Conservation (phyloP, 192 early-diverging fungal species). For the Spinellus fusiger region DNA sequence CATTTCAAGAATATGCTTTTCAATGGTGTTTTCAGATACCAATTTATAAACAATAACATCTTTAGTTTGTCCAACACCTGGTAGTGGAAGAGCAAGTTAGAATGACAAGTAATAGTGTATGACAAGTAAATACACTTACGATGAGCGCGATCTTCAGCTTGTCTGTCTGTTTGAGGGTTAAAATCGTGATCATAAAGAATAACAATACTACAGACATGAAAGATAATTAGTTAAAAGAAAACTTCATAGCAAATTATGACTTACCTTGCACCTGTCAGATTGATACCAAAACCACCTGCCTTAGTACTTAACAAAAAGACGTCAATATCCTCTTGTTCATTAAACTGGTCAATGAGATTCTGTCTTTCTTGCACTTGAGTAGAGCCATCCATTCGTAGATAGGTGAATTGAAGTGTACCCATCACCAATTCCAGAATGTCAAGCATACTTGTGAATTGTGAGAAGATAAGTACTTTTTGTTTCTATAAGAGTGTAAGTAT, state of each 20-base stretch:
- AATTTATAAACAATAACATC: conserved; percentile 75
- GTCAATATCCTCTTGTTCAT: conserved; percentile 40
- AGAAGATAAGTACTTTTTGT: conserved; percentile 75
- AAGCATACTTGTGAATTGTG: conserved; percentile 78
- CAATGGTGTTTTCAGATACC: conserved; percentile 59
- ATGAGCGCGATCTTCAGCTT: conserved; percentile 85
- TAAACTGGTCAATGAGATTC: conserved; percentile 74
- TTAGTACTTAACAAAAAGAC: conserved; percentile 75
- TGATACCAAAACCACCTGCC: conserved; percentile 80
- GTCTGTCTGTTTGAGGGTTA: conserved; percentile 82
- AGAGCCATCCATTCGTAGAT: conserved; percentile 60
- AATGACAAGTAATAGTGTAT: not conserved
- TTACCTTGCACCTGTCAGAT: conserved; percentile 66
- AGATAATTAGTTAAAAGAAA: not conserved
- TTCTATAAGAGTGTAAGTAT: conserved; percentile 18
- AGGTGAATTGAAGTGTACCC: conserved; percentile 40
- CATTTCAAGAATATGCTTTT: conserved; percentile 57
- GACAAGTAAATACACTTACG: conserved; percentile 33
- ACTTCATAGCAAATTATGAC: not conserved
- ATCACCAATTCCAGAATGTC: conserved; percentile 79
- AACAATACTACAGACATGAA: conserved; percentile 46
- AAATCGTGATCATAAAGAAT: conserved; percentile 76
- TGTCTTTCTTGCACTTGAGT: conserved; percentile 68
- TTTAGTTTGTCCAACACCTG: conserved; percentile 75
- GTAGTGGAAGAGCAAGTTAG: not conserved